Base-by-base conservation (phyloP, 495 filamentous ascomycete genomes). In the Penicillium lagena region DNA sequence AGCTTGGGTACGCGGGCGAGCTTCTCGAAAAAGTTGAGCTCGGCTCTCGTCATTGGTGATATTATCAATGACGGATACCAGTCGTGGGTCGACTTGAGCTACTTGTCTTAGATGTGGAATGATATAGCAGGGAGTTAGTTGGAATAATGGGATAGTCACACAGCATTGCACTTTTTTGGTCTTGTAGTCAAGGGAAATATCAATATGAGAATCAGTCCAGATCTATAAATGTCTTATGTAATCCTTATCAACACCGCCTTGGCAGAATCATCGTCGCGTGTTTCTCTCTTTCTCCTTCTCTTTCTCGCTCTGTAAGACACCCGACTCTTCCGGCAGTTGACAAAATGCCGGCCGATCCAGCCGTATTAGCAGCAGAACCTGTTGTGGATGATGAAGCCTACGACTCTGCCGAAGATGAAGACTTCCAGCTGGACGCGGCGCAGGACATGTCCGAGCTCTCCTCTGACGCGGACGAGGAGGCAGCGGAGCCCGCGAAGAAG, bases 381-480 rank as follows among this genome's bases (percentile, higher is more conserved):
- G 63, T 70, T 12, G 35, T 60, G 7, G 70, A 73, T 31, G 78
- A 81, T 29, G 80, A 84, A 22, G 67, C 75, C 15, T 89, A 89
- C 50, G 72, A 80, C 42, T 89, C 85, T 17, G 77, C 77, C 12
- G 83, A 88, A 54, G 86, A 90, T 55, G 81, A 80, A 38, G 86
- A 90, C 55, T 89, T 89, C 51, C 76, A 83, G 34, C 77, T 83
- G 12, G 78, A 77, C 40, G 72, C 70, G 9, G 74, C 59, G n/a
- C 65, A 68, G n/a, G 72, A 66, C 27, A 61, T 69, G 22, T 72
- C 64, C 22, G 70, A 67, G 30, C 61, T 73, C 7, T 67, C 54
- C 34, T 60, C 51, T 1, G 66, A 59, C 14, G 22, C 22, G 2
- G 67, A 68, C 36, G 59, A 67, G 2, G 64, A 63, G 33, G 29